Evolutionary conservation across 805 yeast genomes (phyloP).

Genomic region (Hanseniaspora lachancei): DNA sequence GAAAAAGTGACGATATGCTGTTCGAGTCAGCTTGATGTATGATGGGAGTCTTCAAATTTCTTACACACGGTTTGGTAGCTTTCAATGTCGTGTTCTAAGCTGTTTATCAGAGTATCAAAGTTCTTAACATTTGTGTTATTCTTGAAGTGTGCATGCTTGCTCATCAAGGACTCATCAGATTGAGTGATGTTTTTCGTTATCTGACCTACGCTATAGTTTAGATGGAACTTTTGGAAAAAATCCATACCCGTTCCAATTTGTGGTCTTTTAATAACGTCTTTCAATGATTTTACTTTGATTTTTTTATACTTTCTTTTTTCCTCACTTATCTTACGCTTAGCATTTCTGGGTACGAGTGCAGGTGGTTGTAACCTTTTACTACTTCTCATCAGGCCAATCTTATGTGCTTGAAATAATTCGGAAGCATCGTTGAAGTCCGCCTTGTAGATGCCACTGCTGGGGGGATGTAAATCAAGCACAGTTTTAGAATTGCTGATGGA

Average conservation of each 20-base stretch:
- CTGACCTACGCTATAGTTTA: background rate
- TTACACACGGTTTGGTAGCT: background rate
- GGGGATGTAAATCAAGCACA: too few species aligned
- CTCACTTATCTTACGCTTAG: background rate
- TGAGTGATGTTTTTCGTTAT: background rate
- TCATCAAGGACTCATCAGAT: background rate
- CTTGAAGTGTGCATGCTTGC: background rate
- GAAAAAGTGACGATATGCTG: background rate
- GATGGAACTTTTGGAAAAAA: background rate
- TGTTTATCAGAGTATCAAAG: background rate
- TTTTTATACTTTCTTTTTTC: background rate
- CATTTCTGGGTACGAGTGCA: background rate
- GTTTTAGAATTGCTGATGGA: too few species aligned
- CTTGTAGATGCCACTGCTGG: background rate
- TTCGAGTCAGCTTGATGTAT: background rate
- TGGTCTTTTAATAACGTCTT: constrained; percentile 9
- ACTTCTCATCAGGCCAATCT: background rate
- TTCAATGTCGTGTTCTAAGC: background rate
- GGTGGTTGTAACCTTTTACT: constrained; percentile 1
- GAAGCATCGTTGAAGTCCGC: background rate
- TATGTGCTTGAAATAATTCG: background rate
- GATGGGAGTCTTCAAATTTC: background rate
- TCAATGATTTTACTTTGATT: background rate
- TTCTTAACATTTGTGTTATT: background rate
- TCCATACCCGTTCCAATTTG: background rate